Base-by-base conservation (phyloP, 495 filamentous ascomycete species). In the Penicillium roqueforti region DNA sequence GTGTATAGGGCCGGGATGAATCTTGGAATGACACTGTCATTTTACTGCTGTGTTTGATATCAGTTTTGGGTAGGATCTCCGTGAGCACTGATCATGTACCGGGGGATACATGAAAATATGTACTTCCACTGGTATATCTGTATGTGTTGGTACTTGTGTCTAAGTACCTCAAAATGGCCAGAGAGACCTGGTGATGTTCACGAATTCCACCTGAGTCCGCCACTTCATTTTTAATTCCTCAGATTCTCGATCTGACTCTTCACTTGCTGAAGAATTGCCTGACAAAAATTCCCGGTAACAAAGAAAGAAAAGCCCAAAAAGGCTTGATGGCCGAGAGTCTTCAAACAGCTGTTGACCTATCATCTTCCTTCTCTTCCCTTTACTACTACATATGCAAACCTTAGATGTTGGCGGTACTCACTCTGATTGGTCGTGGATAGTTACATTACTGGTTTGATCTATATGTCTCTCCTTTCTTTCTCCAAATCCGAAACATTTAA, bases 401-500 rank as follows among this genome's bases (percentile, higher is more conserved):
- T 48, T 48, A 7, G 23, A 41, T 8, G 49, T 25, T 4, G 13
- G 40, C 50, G 40, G 14, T 22, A 36, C 16, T 1, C 16, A 25
- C 6, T 11, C 38, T 52, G 40, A 44, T 52, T 44, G 39, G 49
- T 25, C 13, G n/a, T 16, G 20, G 29, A 11, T 36, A 3, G 6
- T 36, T 3, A 16, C n/a, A 31, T 8, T 9, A 29, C 14, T 34
- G 14, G n/a, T 16, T 36, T 10, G 26, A 13, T 3, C 28, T 23
- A 34, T 25, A 13, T n/a, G 3, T 13, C 26, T 37, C 9, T 23
- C 6, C 20, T 18, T 22, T 5, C 22, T 47, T 23, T 40, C 6
- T 13, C 22, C 26, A 22, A 29, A 36, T 53, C 42, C 23, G 51
- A 47, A 54, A 42, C 36, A 52, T 11, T 34, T 39, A 39, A 34